Conservation (phyloP, 352 stramenopile genomes). For the Pseudoperonospora humuli region DNA sequence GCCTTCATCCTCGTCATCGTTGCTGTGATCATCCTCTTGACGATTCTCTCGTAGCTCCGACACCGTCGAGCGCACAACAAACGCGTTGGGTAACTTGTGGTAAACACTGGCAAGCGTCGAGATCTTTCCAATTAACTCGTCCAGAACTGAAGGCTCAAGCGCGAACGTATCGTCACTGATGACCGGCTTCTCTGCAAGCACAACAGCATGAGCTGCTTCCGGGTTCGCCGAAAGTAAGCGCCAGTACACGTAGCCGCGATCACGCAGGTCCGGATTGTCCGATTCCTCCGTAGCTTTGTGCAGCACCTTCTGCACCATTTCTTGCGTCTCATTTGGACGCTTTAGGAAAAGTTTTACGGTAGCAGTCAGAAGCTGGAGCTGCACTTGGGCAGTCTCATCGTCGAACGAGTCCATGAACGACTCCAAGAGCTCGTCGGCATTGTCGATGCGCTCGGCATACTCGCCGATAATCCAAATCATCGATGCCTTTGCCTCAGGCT, state of each 20-base stretch:
- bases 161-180: constrained; percentile 98
- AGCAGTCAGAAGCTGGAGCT: constrained; percentile 97
- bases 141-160: constrained; percentile 92
- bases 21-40: constrained; percentile 57
- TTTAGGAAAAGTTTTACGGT: constrained; percentile 99
- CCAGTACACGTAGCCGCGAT: constrained; percentile 99
- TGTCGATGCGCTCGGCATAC: constrained; percentile 99
- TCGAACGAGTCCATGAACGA: constrained; percentile 98
- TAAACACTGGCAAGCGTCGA: constrained; percentile 97
- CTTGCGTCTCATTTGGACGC: constrained; percentile 86
- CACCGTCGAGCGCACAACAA: constrained; percentile 77
- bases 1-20: constrained; percentile 66
- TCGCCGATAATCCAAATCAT: constrained; percentile 99
- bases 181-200: constrained; percentile 97
- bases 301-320: constrained; percentile 97
- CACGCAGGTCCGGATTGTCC: constrained; percentile 97
- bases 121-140: constrained; percentile 96
- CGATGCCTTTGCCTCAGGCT: constrained; percentile 97
- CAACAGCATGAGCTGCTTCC: constrained; percentile 96
- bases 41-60: constrained; percentile 65
- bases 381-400: constrained; percentile 94
- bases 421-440: constrained; percentile 98
- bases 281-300: constrained; percentile 96
- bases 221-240: constrained; percentile 96
- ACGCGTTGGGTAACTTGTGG: constrained; percentile 90